Percentiles rank a stretch among this genome's conserved stretches.
phyloP scores from a whole-genome alignment of 768 basidiomycete genomes.

The Collybia sordida region DNA sequence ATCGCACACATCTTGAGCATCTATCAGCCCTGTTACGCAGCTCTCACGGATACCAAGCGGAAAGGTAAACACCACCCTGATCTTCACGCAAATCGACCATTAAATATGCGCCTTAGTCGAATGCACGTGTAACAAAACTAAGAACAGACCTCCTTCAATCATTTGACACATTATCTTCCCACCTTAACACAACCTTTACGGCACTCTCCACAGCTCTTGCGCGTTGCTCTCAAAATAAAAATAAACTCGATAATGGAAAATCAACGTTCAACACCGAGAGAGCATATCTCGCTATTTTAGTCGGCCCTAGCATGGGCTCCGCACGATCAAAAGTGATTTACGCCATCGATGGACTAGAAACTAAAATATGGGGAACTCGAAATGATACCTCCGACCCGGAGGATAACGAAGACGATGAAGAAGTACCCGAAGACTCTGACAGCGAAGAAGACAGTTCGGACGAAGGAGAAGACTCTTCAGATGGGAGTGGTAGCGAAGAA shows the following conservation, averaged over 20 bases:
- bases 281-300: constrained; percentile 59
- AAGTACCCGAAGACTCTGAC: constrained; percentile 18
- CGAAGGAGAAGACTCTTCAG: constrained; percentile 19
- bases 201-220: constrained; percentile 71
- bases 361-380: constrained; percentile 39
- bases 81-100: neutral
- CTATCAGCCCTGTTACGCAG: constrained; percentile 62
- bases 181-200: constrained; percentile 72
- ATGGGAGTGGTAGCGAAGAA: constrained; percentile 19
- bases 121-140: constrained; percentile 53
- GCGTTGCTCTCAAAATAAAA: constrained; percentile 9
- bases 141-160: constrained; percentile 61
- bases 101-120: constrained; percentile 27
- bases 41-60: constrained; percentile 51
- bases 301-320: constrained; percentile 64
- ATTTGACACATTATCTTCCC: constrained; percentile 71
- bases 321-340: constrained; percentile 62
- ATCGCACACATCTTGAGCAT: neutral
- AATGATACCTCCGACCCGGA: constrained; percentile 25
- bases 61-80: constrained; percentile 32
- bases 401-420: constrained; percentile 23
- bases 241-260: neutral
- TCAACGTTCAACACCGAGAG: constrained; percentile 14
- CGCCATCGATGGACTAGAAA: constrained; percentile 64
- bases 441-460: constrained; percentile 25